Percentiles rank a stretch among this genome's conserved stretches.
Conservation (phyloP, 2,329 filamentous ascomycete genomes). For the Colletotrichum orbiculare region DNA sequence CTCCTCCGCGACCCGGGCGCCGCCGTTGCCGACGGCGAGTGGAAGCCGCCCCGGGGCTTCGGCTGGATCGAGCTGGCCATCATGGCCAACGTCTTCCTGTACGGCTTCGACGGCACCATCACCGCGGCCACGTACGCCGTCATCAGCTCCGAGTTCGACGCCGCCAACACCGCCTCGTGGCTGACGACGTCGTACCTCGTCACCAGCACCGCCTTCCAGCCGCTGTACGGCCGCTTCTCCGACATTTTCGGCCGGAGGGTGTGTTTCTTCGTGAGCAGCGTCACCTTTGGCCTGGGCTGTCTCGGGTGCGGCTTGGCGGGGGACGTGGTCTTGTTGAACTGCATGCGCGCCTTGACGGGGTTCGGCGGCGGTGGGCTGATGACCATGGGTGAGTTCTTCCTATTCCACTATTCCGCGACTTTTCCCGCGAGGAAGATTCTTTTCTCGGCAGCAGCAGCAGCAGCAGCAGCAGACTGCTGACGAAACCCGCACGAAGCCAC, state of each 20-base stretch:
- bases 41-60: constrained; percentile 65
- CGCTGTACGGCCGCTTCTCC: constrained; percentile 76
- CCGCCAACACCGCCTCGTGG: constrained; percentile 80
- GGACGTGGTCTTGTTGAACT: constrained; percentile 69
- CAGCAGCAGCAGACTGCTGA: not conserved
- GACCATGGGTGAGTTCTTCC: constrained; percentile 68
- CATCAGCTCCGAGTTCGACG: constrained; percentile 79
- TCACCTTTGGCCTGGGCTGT: constrained; percentile 71
- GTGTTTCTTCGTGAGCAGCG: constrained; percentile 72
- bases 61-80: constrained; percentile 70
- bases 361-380: constrained; percentile 76
- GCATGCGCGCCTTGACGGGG: constrained; percentile 74
- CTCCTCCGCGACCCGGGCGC: constrained; percentile 39
- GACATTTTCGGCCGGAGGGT: constrained; percentile 74
- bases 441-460: too few relatives aligned
- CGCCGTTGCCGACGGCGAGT: constrained; percentile 41
- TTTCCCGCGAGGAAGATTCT: too few relatives aligned
- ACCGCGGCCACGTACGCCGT: constrained; percentile 80
- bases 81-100: constrained; percentile 73
- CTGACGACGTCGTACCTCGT: constrained; percentile 78
- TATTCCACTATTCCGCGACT: not conserved
- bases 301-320: constrained; percentile 72
- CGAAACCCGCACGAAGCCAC: constrained; percentile 39
- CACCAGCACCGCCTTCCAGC: constrained; percentile 78
- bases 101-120: constrained; percentile 77